Conservation (phyloP, 345 rosid genomes). For the Eucalyptus tenuipes region DNA sequence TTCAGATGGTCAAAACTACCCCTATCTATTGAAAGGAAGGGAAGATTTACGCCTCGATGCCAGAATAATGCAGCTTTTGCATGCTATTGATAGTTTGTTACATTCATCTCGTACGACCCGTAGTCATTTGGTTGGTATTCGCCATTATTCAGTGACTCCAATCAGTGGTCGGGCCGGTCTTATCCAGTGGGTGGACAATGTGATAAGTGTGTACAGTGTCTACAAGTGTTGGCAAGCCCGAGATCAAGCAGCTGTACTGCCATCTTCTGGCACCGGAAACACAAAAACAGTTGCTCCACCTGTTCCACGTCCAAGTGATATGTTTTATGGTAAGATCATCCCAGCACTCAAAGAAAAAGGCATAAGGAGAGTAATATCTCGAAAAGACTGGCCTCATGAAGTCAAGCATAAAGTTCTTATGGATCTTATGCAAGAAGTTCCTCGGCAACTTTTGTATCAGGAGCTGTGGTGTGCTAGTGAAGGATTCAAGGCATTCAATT, state of each 20-base stretch:
- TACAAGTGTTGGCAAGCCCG: slow-evolving; percentile 87
- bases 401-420: slow-evolving; percentile 86
- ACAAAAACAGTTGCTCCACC: slow-evolving; percentile 47
- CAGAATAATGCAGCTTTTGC: slow-evolving; percentile 94
- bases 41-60: slow-evolving; percentile 98
- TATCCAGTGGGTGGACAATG: slow-evolving; percentile 89
- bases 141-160: slow-evolving; percentile 85
- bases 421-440: slow-evolving; percentile 90
- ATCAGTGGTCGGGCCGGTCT: slow-evolving; percentile 94
- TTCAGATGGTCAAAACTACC: slow-evolving; percentile 80
- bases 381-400: slow-evolving; percentile 98
- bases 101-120: slow-evolving; percentile 40
- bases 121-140: slow-evolving; percentile 47
- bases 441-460: slow-evolving; percentile 76
- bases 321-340: slow-evolving; percentile 96
- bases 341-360: slow-evolving; percentile 97
- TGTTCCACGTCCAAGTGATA: slow-evolving; percentile 91
- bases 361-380: slow-evolving; percentile 80
- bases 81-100: slow-evolving; percentile 68
- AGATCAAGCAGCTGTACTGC: slow-evolving; percentile 51
- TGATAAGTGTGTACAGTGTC: slow-evolving; percentile 72
- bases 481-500: slow-evolving; percentile 84
- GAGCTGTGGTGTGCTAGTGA: slow-evolving; percentile 98
- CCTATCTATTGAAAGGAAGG: slow-evolving; percentile 82
- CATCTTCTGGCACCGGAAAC: slow-evolving; percentile 37